Base-by-base conservation (phyloP, 2,329 filamentous ascomycete species). In the Zymoseptoria crescenta region DNA sequence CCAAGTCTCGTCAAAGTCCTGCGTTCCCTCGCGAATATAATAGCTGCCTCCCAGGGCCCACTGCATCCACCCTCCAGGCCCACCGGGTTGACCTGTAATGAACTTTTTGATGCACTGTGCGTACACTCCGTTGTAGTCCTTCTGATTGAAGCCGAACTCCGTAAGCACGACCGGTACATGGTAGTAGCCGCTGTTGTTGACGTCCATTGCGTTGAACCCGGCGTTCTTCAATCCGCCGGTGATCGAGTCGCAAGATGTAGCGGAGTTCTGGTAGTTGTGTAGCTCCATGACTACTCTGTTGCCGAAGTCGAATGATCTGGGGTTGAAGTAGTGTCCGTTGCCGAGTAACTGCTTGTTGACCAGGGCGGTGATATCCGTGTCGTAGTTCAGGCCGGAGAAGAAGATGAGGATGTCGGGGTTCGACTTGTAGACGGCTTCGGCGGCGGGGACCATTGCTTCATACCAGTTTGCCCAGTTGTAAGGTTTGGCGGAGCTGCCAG, bases 201-300 rank as follows among this genome's bases (percentile, higher is more conserved):
- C 60, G 62, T 77, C 74, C 70, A 81, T 75, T 1, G 81, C 80
- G 64, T 79, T 74, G 73, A 83, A 85, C 0, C 82, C 83, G 59
- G 78, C 76, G 56, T 73, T 74, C 69, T 78, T 77, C 4, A 85
- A 72, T 16, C 77, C 77, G 54, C 72, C 69, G 61, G 75, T 71
- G 10, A 84, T 74, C 8, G 72, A 72, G 8, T 69, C 67, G 69
- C 83, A 86, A 65, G 74, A 77, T 0, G 69, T 75, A 2, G 78
- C 59, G n/a, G 69, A 67, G 62, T 76, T 82, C 61, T 82, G 74
- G 69, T 86, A 86, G 72, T 83, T 84, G 75, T 86, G 83, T 8
- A 85, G 74, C 69, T 86, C 83, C 2, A 85, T 75, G 7, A 83
- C 82, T 0, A 85, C 74, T 72, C 85, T 85, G 65, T 83, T 71